Base-by-base conservation (phyloP, 805 yeast genomes). In the Metschnikowia lunata region DNA sequence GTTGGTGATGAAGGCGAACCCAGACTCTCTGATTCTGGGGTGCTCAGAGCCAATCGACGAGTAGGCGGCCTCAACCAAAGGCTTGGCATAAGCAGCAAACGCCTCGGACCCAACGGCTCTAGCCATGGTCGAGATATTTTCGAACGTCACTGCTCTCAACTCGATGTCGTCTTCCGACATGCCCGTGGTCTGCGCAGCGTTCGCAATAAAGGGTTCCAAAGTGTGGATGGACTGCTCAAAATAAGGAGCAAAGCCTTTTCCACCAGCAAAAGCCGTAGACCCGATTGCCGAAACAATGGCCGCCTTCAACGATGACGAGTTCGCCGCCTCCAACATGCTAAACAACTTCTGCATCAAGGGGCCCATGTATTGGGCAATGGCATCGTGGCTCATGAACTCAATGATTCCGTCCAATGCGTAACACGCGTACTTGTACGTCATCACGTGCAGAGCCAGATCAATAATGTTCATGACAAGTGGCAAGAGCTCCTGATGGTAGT, bases 201-300 rank as follows among this genome's bases (percentile, higher is more conserved):
- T 78, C 51, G 82, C 77, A 57, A 90, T 81, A 62, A 82, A 91
- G 49, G 88, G 89, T 66, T 88, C 93, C 57, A 93, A 76, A 51
- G 77, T 79, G 62, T 83, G 82, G 55, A 91, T 80, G 40, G 97
- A 85, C 51, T 81, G 78, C 60, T 81, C 79, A 66, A 91, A 91
- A 72, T 78, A 93, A 48, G 98, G 97, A 48, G 77, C 72, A 68
- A 87, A 93, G 33, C 85, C 77, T 57, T 83, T 82, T 67, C 97
- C 97, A 36, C 96, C 81, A 45, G 98, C 96, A 61, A 84, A 89
- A 27, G 99, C 98, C 47, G 96, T 88, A 33, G 98, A 90, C 44
- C 98, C 98, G 63, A 93, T 87, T 33, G 97, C 97, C 42, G 96
- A 86, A 47, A 93, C 97, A 60, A 86, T 83, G 48, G 88, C 87